Conservation (phyloP, 208 protist genomes). For the Naegleria gruberi region DNA sequence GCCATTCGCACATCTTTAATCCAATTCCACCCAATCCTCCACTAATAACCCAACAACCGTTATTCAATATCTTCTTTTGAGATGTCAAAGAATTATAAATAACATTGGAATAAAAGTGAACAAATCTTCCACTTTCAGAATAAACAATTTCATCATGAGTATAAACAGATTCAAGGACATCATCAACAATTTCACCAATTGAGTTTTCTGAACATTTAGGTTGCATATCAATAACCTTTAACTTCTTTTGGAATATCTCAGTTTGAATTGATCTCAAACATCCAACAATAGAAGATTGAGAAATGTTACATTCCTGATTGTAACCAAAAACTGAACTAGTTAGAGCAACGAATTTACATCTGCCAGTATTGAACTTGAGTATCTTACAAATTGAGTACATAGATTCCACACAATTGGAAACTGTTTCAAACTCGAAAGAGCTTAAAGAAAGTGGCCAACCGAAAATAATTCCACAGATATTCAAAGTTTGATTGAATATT, state of each 20-base stretch:
- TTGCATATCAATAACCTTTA: neutral
- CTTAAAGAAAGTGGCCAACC: neutral
- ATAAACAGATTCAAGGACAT: neutral
- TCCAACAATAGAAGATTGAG: neutral
- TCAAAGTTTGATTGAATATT: neutral
- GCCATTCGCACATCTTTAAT: neutral
- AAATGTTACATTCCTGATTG: neutral
- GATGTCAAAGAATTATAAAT: neutral
- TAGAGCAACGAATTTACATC: neutral
- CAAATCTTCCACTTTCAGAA: neutral
- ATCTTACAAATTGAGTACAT: neutral
- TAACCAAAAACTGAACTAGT: neutral
- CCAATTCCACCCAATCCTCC: constrained; percentile 15
- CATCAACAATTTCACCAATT: neutral
- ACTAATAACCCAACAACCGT: neutral
- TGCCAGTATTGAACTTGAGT: neutral
- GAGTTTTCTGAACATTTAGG: no score
- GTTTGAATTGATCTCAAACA: neutral
- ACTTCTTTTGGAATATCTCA: neutral
- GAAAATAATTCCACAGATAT: neutral
- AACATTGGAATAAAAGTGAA: neutral
- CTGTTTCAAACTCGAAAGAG: neutral
- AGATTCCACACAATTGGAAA: neutral
- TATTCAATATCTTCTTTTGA: neutral
- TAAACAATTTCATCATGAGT: neutral